A percentile compares a stretch with the other conserved stretches of the same genome.
phyloP scores from a whole-genome alignment of 495 filamentous ascomycete species.

The Hypoxylon rickii region DNA sequence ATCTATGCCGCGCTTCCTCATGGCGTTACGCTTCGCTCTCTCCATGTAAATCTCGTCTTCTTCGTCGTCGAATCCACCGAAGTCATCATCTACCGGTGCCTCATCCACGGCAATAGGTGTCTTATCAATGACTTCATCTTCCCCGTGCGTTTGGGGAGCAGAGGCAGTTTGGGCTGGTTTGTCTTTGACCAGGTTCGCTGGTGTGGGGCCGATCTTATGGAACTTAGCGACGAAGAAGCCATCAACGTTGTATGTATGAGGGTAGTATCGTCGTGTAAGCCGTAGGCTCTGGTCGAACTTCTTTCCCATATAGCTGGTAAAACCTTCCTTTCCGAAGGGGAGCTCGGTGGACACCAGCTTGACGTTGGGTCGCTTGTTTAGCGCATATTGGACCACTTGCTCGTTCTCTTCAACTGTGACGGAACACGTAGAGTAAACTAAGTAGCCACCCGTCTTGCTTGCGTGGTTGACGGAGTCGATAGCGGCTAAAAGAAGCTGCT shows the following conservation, averaged over 20 bases:
- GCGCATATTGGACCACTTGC: constrained; percentile 88
- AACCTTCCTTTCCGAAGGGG: constrained; percentile 90
- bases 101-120: constrained; percentile 54
- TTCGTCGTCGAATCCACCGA: constrained; percentile 87
- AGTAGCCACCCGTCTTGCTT: constrained; percentile 85
- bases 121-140: constrained; percentile 52
- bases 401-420: constrained; percentile 95
- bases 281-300: constrained; percentile 84
- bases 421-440: constrained; percentile 87
- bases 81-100: constrained; percentile 54
- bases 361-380: constrained; percentile 89
- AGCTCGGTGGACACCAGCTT: constrained; percentile 91
- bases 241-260: constrained; percentile 94
- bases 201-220: constrained; percentile 84
- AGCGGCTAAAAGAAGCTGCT: constrained; percentile 87
- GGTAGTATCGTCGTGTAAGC: constrained; percentile 87
- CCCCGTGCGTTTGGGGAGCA: constrained; percentile 32
- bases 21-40: constrained; percentile 68
- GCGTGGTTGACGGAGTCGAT: constrained; percentile 92
- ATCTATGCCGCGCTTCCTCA: constrained; percentile 59
- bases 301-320: constrained; percentile 85
- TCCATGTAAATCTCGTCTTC: constrained; percentile 80
- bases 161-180: constrained; percentile 33
- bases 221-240: constrained; percentile 98
- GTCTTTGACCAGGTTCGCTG: constrained; percentile 57